Evolutionary conservation across 257 asterid genomes (phyloP).

Genomic region (Leonotis leonurus): DNA sequence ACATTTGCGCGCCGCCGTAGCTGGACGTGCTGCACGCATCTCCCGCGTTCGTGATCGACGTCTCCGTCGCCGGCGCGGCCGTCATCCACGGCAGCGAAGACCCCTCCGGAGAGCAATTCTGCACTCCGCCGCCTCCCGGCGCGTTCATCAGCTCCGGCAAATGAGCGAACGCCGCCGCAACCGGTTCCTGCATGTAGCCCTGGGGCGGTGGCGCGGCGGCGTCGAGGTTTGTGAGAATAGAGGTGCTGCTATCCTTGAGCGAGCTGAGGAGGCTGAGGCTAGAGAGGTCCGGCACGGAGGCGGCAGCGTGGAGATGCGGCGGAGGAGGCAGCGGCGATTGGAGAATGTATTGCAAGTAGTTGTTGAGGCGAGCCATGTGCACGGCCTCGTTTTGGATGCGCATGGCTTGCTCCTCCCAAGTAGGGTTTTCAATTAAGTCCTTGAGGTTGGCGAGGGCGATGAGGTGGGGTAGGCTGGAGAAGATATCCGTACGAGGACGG

Average conservation of each 20-base stretch:
- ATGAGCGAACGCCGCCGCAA: conserved; percentile 45
- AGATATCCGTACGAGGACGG: conserved; percentile 60
- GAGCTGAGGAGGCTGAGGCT: conserved; percentile 31
- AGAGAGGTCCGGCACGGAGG: conserved; percentile 17
- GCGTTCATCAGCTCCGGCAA: conserved; percentile 50
- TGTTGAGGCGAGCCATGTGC: conserved; percentile 50
- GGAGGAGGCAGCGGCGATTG: conserved; percentile 23
- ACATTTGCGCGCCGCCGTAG: conserved; percentile 48
- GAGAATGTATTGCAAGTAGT: conserved; percentile 45
- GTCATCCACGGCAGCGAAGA: conserved; percentile 30
- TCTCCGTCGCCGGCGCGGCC: conserved; percentile 21
- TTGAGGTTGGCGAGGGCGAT: conserved; percentile 63
- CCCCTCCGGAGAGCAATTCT: conserved; percentile 13
- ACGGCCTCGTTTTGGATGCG: conserved; percentile 58
- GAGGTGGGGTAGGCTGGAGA: conserved; percentile 57
- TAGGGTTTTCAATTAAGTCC: conserved; percentile 49
- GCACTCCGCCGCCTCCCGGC: background rate
- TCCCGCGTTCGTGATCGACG: conserved; percentile 25
- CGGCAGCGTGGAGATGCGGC: background rate
- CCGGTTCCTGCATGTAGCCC: conserved; percentile 30
- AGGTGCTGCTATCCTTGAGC: conserved; percentile 16
- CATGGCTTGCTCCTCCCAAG: conserved; percentile 57
- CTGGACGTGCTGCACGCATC: conserved; percentile 54
- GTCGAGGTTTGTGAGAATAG: conserved; percentile 18
- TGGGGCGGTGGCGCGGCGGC: conserved; percentile 8